A percentile compares a stretch with the other conserved stretches of the same genome.
Conservation (phyloP, 1,139 yeast species). For the Magnusiomyces clavatus region DNA sequence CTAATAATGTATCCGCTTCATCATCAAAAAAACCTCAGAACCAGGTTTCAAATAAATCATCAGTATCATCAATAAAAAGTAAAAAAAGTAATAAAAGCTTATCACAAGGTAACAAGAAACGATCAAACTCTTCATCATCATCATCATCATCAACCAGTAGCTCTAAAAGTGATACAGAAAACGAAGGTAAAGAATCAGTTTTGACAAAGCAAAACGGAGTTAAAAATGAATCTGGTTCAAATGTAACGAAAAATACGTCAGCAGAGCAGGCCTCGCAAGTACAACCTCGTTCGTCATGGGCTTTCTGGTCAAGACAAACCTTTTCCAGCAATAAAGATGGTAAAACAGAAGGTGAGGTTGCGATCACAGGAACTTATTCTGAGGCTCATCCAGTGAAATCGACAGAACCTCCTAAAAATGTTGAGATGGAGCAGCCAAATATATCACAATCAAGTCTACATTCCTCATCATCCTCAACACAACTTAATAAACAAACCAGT, state of each 20-base stretch:
- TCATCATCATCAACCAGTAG: background rate
- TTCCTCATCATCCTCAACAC: background rate
- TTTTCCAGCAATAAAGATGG: background rate
- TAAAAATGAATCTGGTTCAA: background rate
- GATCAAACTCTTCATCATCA: background rate
- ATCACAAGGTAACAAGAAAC: background rate
- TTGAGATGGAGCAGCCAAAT: background rate
- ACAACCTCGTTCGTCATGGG: slow-evolving; percentile 23
- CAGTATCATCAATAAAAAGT: too few relatives aligned
- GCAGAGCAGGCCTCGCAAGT: background rate
- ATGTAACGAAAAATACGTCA: background rate
- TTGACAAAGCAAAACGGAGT: background rate
- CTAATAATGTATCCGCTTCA: too few relatives aligned
- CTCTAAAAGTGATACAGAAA: background rate
- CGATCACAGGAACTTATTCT: slow-evolving; percentile 35
- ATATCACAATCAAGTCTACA: background rate
- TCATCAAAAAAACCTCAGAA: too few relatives aligned
- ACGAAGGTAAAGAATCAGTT: background rate
- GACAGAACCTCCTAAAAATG: background rate
- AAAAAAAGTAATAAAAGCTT: background rate
- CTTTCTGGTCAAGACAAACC: slow-evolving; percentile 26
- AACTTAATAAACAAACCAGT: background rate
- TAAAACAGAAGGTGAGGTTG: slow-evolving; percentile 28
- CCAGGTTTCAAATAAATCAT: too few relatives aligned
- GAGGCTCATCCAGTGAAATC: slow-evolving; percentile 23